phyloP scores from a whole-genome alignment of 495 filamentous ascomycete species.

The Aspergillus wentii region DNA sequence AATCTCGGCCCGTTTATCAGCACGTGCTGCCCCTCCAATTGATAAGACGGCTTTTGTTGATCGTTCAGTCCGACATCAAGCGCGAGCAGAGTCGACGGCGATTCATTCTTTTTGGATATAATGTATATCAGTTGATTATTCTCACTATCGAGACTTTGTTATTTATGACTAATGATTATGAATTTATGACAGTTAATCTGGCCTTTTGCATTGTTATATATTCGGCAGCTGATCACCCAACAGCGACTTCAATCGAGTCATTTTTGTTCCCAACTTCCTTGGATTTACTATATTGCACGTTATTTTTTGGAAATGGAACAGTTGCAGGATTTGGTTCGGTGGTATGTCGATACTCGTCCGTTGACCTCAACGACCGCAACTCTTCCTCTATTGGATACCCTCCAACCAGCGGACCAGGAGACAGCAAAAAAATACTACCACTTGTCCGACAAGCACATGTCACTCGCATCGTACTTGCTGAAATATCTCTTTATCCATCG shows the following conservation, averaged over 20 bases:
- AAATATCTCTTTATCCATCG: slow-evolving; percentile 71
- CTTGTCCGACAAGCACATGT: slow-evolving; percentile 39
- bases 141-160: too few species aligned
- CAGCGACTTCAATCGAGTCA: neutral
- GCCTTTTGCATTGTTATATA: neutral
- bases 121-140: too few species aligned
- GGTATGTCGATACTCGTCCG: slow-evolving; percentile 42
- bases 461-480: slow-evolving; percentile 68
- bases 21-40: slow-evolving; percentile 20
- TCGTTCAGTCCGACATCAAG: too few species aligned
- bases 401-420: slow-evolving; percentile 30
- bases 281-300: too few species aligned
- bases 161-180: neutral
- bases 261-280: too few species aligned
- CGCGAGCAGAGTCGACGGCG: too few species aligned
- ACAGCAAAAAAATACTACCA: slow-evolving; percentile 34
- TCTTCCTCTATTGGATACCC: slow-evolving; percentile 32
- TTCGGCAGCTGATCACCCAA: neutral
- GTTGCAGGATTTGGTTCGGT: slow-evolving; percentile 27
- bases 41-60: too few species aligned
- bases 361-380: slow-evolving; percentile 23
- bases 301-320: too few species aligned
- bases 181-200: neutral
- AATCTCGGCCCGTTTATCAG: slow-evolving; percentile 14
- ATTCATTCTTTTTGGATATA: too few species aligned